phyloP scores from a whole-genome alignment of 2,329 filamentous ascomycete genomes.

The Aspergillus sp. region DNA sequence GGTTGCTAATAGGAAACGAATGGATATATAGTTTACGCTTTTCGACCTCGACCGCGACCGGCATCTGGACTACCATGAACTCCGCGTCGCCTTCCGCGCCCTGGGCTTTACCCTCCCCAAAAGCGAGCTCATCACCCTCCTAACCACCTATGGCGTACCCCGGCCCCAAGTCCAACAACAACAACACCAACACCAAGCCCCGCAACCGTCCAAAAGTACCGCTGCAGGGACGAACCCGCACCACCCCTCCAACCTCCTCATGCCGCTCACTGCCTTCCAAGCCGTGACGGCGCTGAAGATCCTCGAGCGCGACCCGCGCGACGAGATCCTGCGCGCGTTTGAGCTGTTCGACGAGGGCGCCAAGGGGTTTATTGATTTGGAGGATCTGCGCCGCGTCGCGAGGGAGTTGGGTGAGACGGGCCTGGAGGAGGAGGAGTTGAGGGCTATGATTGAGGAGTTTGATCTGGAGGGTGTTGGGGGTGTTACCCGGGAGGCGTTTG shows the following conservation, averaged over 20 bases:
- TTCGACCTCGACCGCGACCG: slow-evolving; percentile 96
- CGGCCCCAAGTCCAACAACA: slow-evolving; percentile 48
- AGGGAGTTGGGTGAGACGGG: slow-evolving; percentile 80
- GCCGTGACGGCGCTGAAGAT: slow-evolving; percentile 73
- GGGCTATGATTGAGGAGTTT: slow-evolving; percentile 97
- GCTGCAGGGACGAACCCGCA: slow-evolving; percentile 40
- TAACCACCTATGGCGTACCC: slow-evolving; percentile 71
- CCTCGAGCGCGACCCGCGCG: slow-evolving; percentile 70
- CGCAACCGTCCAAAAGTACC: slow-evolving; percentile 15
- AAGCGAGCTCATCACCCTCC: slow-evolving; percentile 68
- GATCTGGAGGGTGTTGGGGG: slow-evolving; percentile 87
- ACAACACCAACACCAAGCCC: slow-evolving; percentile 29
- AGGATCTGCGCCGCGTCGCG: slow-evolving; percentile 79
- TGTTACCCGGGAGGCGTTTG: slow-evolving; percentile 56
- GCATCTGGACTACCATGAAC: slow-evolving; percentile 94
- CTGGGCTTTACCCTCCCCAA: slow-evolving; percentile 90
- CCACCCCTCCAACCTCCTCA: slow-evolving; percentile 58
- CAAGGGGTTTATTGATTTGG: slow-evolving; percentile 84
- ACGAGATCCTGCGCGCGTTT: slow-evolving; percentile 88
- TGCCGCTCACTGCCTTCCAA: slow-evolving; percentile 66
- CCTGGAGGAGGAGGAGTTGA: slow-evolving; percentile 82
- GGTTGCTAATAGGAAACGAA: slow-evolving; percentile 1
- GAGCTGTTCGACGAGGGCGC: slow-evolving; percentile 83
- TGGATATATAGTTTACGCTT: slow-evolving; percentile 65
- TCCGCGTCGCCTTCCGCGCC: slow-evolving; percentile 91